Evolutionary conservation across 179 eudicot species (phyloP).

Genomic region (Pouteria campechiana): DNA sequence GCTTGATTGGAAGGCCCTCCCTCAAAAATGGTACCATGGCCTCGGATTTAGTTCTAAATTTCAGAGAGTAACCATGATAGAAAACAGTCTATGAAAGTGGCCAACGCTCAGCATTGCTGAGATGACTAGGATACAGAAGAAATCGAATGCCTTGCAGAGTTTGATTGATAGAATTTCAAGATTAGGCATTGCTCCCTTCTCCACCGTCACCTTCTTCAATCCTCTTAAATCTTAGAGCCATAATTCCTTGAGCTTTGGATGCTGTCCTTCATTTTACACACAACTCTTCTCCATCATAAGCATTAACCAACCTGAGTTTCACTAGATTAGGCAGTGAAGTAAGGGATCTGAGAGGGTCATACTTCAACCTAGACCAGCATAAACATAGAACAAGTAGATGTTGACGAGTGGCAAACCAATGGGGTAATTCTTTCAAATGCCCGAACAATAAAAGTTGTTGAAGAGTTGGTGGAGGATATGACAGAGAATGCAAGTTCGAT

Average conservation of each 20-base stretch:
- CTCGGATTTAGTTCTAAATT: too few relatives aligned
- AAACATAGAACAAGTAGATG: conserved; percentile 4
- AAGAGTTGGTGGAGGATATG: background rate
- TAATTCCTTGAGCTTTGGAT: conserved; percentile 5
- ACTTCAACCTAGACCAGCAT: conserved; percentile 1
- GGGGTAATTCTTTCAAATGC: background rate
- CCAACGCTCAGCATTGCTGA: too few relatives aligned
- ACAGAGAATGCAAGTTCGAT: conserved; percentile 3
- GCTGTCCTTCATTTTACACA: background rate
- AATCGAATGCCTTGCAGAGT: background rate
- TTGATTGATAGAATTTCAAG: background rate
- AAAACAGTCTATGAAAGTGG: too few relatives aligned
- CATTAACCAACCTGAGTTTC: conserved; percentile 4
- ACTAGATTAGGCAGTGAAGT: conserved; percentile 5
- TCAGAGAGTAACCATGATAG: too few relatives aligned
- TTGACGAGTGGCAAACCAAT: conserved; percentile 1
- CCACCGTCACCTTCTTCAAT: background rate
- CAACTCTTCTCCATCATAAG: conserved; percentile 4
- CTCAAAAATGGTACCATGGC: too few relatives aligned
- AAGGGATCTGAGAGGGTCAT: conserved; percentile 4
- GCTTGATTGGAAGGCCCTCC: too few relatives aligned
- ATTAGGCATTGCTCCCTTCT: conserved; percentile 6
- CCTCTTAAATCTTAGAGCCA: background rate
- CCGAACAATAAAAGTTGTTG: conserved; percentile 3
- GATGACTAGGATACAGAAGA: too few relatives aligned